Base-by-base conservation (phyloP, 805 yeast species). In the Jamesozyma gamospora region DNA sequence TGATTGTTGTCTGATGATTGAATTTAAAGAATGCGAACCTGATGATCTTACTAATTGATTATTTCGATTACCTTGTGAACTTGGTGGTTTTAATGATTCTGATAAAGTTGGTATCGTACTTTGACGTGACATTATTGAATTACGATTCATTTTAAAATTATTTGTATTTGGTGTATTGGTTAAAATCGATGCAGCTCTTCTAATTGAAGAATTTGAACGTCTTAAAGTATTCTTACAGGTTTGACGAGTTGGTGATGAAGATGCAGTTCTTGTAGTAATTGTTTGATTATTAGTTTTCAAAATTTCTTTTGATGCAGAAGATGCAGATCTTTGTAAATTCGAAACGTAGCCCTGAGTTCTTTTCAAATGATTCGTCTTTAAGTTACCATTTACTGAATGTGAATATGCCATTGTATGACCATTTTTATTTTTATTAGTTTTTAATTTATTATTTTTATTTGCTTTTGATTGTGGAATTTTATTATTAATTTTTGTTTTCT, bases 131-230 rank as follows among this genome's bases (percentile, higher is more conserved):
- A 33, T 33, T 4, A 14, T 36, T 8, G 12, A 18, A 11, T n/a
- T 30, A 14, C 26, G 33, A 21, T 29, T 29, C 4, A 21, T 8
- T 21, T 21, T 21, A 21, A 8, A 5, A 21, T 8, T 27, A 27
- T 35, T 36, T 9, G 32, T 41, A 10, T 36, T 39, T 6, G 47
- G 44, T 4, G 53, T 41, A 2, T 56, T 40, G 10, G 54, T 55
- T 25, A 60, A 48, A 2, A 50, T 53, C 1, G 65, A 61, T 4
- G 63, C 64, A 10, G 65, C 65, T 41, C 65, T 51, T 42, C 56
- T 58, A 16, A 61, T 60, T 6, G 63, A 58, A 0, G 65, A 61
- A 7, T 58, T 56, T 0, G 64, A 58, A 27, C 65, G 52, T 43
- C 63, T 52, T 32, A 61, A 41, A 15, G 61, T 50, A 2, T 36